Conservation (phyloP, 106 monocot genomes). For the Alisma plantagoaquatica region DNA sequence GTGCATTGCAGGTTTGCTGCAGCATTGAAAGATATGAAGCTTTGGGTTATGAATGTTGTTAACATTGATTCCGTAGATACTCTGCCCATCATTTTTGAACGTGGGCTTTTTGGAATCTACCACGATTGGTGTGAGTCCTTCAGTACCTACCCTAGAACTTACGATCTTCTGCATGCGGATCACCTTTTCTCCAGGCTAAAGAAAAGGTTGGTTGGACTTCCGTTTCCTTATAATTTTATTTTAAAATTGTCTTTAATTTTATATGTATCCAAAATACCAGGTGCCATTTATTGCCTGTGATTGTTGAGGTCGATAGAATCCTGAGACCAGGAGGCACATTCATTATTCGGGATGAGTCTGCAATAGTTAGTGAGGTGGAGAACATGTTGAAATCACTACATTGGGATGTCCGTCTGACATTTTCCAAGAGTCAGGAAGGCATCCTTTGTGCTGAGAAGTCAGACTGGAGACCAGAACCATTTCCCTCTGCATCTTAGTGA, state of each 20-base stretch:
- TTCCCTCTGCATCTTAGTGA: slow-evolving; percentile 1
- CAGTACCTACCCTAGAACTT: slow-evolving; percentile 30
- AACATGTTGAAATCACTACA: slow-evolving; percentile 63
- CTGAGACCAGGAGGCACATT: slow-evolving; percentile 76
- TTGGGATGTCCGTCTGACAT: slow-evolving; percentile 59
- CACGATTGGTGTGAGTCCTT: slow-evolving; percentile 35
- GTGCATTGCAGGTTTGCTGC: slow-evolving; percentile 64
- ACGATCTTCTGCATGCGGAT: slow-evolving; percentile 28
- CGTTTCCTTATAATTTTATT: not conserved
- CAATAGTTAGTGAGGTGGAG: slow-evolving; percentile 41
- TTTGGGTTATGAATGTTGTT: slow-evolving; percentile 98
- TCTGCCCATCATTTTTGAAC: slow-evolving; percentile 25
- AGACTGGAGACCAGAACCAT: slow-evolving; percentile 60
- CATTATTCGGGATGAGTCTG: slow-evolving; percentile 60
- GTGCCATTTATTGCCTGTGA: slow-evolving; percentile 59
- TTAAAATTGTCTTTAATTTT: not conserved
- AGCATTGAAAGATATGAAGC: slow-evolving; percentile 61
- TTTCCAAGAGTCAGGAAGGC: slow-evolving; percentile 43
- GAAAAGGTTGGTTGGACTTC: slow-evolving; percentile 35
- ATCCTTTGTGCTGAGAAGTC: slow-evolving; percentile 73
- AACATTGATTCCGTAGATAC: slow-evolving; percentile 60
- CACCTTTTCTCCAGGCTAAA: slow-evolving; percentile 47
- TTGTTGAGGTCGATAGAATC: slow-evolving; percentile 80
- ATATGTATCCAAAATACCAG: slow-evolving; percentile 25
- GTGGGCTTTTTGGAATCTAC: slow-evolving; percentile 29